A percentile compares a stretch with the other conserved stretches of the same genome.
Evolutionary conservation across 1,284 basidiomycete genomes (phyloP).

Genomic region (Ganoderma lingzhi): DNA sequence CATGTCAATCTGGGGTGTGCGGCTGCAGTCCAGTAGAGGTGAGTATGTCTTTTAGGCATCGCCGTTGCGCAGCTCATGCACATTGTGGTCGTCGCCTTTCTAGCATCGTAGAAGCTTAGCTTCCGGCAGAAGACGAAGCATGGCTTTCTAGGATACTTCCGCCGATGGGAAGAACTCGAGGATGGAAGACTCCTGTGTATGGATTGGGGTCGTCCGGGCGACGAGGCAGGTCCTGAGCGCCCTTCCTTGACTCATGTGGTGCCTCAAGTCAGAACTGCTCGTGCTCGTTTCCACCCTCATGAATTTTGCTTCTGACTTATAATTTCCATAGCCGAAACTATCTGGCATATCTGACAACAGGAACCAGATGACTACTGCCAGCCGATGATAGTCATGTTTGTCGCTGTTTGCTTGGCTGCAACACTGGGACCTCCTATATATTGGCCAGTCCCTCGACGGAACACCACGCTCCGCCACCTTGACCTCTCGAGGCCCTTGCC

Average conservation of each 20-base stretch:
- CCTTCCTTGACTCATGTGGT: background rate
- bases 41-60: conserved; percentile 2
- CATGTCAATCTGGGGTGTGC: background rate
- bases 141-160: background rate
- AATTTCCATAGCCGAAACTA: background rate
- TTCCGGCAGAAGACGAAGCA: background rate
- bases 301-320: background rate
- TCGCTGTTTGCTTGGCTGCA: background rate
- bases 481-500: background rate
- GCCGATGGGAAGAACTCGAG: conserved; percentile 2
- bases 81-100: background rate
- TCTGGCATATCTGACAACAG: background rate
- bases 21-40: conserved; percentile 1
- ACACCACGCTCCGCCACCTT: background rate
- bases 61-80: background rate
- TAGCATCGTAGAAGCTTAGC: background rate
- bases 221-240: background rate
- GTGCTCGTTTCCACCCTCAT: background rate
- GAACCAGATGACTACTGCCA: background rate
- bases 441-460: background rate
- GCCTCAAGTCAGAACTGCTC: background rate
- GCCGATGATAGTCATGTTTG: background rate
- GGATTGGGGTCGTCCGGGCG: background rate
- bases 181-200: background rate
- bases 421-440: background rate